A percentile compares a stretch with the other conserved stretches of the same genome.
phyloP scores from a whole-genome alignment of 139 green algal genomes.

The Chlamydomonas applanata region DNA sequence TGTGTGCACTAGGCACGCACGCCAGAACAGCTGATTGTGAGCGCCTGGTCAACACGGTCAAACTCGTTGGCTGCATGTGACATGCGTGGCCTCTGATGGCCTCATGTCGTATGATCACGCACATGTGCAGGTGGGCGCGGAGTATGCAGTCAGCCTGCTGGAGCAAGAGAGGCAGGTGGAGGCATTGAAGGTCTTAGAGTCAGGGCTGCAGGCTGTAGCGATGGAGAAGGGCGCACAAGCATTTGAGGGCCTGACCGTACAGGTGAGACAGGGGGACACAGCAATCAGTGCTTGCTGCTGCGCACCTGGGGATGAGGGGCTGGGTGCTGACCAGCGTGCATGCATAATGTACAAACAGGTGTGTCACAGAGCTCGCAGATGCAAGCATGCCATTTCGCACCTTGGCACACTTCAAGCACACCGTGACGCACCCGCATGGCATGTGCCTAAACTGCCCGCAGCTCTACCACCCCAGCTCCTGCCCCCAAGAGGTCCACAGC shows the following conservation, averaged over 20 bases:
- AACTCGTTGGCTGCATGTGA: background rate
- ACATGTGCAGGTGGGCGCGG: constrained; percentile 55
- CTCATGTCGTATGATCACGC: no score
- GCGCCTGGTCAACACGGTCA: background rate
- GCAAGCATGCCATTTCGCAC: no score
- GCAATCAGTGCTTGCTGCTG: no score
- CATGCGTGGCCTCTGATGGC: no score
- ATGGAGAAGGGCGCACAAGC: constrained; percentile 11
- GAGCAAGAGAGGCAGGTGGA: constrained; percentile 74
- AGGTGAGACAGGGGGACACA: constrained; percentile 13
- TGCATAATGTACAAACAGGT: no score
- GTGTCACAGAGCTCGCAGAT: no score
- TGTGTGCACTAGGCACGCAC: background rate
- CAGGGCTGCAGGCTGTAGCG: constrained; percentile 21
- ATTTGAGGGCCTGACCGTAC: constrained; percentile 57
- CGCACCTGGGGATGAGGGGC: no score
- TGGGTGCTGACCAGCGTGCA: no score
- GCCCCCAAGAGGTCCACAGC: constrained; percentile 48
- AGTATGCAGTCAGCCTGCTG: constrained; percentile 53
- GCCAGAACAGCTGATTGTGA: background rate
- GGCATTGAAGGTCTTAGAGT: constrained; percentile 47
- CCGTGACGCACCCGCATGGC: no score
- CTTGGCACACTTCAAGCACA: no score
- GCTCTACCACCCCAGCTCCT: constrained; percentile 71
- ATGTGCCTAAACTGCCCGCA: constrained; percentile 34